These are phyloP conservation scores for Aspergillus sp. DNA, from an alignment of 2,329 filamentous ascomycete genomes.

Conservation along the genomic window DNA sequence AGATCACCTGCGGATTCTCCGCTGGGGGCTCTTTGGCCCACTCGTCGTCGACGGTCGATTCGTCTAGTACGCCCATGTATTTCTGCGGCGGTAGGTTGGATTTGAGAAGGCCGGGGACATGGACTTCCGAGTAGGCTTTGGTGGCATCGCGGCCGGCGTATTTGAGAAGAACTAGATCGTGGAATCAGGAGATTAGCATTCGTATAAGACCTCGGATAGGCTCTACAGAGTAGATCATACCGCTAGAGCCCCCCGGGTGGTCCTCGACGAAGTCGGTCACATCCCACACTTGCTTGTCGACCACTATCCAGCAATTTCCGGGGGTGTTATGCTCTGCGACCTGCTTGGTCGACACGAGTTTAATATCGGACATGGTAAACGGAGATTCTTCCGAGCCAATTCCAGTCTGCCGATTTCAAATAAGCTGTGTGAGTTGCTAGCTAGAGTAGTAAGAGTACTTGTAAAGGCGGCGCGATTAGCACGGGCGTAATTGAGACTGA, in stretches of 20 bases:
- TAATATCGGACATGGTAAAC: slow-evolving; percentile 16
- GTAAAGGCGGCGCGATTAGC: no score
- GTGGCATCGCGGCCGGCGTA: slow-evolving; percentile 49
- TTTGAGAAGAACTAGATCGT: slow-evolving; percentile 41
- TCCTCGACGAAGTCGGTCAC: slow-evolving; percentile 65
- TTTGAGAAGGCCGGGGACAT: slow-evolving; percentile 49
- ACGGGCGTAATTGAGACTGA: neutral
- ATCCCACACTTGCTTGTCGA: slow-evolving; percentile 68
- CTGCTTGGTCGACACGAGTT: slow-evolving; percentile 42
- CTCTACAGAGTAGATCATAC: slow-evolving; percentile 32
- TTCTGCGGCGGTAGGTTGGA: slow-evolving; percentile 45
- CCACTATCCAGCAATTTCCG: slow-evolving; percentile 64
- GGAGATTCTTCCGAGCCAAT: neutral
- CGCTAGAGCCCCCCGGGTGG: slow-evolving; percentile 60
- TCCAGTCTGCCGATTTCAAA: neutral
- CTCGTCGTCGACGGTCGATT: slow-evolving; percentile 48
- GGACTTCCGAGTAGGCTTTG: slow-evolving; percentile 45
- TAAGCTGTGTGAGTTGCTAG: no score
- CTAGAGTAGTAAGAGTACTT: no score
- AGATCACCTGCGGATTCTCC: slow-evolving; percentile 26
- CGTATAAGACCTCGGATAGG: neutral
- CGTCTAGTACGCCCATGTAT: slow-evolving; percentile 52
- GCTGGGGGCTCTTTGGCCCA: slow-evolving; percentile 46
- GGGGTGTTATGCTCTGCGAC: slow-evolving; percentile 50
- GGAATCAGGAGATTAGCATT: neutral